phyloP scores from a whole-genome alignment of 768 basidiomycete genomes.

The Lactifluus volemus region DNA sequence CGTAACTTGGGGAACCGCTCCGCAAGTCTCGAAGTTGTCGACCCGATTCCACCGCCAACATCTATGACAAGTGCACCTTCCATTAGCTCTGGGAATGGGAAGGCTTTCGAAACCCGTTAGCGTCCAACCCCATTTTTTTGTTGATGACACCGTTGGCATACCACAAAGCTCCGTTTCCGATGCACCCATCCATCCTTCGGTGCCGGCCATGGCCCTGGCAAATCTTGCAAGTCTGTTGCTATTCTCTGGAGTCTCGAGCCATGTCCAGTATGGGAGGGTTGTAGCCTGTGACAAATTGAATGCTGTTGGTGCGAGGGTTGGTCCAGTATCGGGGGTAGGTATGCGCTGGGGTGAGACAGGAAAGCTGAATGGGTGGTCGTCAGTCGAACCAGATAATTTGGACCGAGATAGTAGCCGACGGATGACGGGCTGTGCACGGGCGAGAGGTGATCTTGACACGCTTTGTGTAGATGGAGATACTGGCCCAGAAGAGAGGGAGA shows the following conservation, averaged over 20 bases:
- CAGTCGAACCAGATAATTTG: conserved; percentile 7
- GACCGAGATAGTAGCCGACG: conserved; percentile 17
- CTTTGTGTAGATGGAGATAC: conserved; percentile 2
- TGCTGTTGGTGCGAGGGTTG: conserved; percentile 37
- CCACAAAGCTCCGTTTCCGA: conserved; percentile 29
- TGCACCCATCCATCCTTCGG: conserved; percentile 57
- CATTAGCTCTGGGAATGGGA: conserved; percentile 47
- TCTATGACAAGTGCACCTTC: conserved; percentile 49
- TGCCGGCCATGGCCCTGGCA: conserved; percentile 69
- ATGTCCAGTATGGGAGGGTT: conserved; percentile 48
- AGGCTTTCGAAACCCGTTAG: conserved; percentile 32
- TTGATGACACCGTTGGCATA: conserved; percentile 3
- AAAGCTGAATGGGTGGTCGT: neutral
- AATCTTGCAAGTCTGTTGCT: conserved; percentile 50
- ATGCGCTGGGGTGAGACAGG: neutral
- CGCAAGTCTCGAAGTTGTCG: conserved; percentile 36
- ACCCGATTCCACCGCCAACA: conserved; percentile 64
- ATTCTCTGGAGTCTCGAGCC: conserved; percentile 55
- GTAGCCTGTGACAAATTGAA: conserved; percentile 66
- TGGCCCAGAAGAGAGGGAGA: neutral
- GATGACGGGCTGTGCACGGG: conserved; percentile 14
- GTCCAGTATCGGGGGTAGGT: conserved; percentile 23
- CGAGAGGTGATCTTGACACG: conserved; percentile 9
- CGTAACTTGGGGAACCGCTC: conserved; percentile 33
- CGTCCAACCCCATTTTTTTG: neutral